These are phyloP conservation scores for Aspergillus haitiensis DNA, from an alignment of 495 filamentous ascomycete species.

Conservation along the genomic window DNA sequence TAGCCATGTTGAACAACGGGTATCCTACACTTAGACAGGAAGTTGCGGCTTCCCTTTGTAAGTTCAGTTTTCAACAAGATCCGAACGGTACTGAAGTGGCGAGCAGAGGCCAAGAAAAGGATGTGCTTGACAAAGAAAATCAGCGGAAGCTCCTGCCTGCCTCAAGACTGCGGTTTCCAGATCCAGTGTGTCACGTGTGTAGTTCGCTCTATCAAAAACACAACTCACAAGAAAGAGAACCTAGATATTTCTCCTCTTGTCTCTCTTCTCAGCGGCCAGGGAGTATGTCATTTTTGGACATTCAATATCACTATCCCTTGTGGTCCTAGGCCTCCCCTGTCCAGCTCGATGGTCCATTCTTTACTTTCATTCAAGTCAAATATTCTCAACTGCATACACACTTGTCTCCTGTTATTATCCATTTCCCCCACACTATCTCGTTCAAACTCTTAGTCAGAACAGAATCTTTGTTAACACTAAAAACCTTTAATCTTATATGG, in stretches of 20 bases:
- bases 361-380: neutral
- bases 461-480: neutral
- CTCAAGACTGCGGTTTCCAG: constrained; percentile 10
- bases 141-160: neutral
- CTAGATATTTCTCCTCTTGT: neutral
- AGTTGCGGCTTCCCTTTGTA: neutral
- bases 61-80: neutral
- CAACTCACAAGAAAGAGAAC: neutral
- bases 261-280: neutral
- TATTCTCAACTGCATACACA: neutral
- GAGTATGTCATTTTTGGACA: neutral
- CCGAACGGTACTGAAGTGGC: too few relatives aligned
- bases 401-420: neutral
- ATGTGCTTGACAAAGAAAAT: neutral
- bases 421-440: neutral
- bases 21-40: neutral
- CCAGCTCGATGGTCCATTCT: constrained; percentile 10
- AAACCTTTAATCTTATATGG: neutral
- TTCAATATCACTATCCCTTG: constrained; percentile 1
- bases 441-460: neutral
- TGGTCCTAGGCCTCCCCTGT: neutral
- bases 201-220: constrained; percentile 4
- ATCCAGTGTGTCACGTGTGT: constrained; percentile 14
- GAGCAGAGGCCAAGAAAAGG: too few relatives aligned
- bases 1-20: constrained; percentile 44